Evolutionary conservation across 2,329 filamentous ascomycete species (phyloP).

Genomic region (Diaporthe caulivora): DNA sequence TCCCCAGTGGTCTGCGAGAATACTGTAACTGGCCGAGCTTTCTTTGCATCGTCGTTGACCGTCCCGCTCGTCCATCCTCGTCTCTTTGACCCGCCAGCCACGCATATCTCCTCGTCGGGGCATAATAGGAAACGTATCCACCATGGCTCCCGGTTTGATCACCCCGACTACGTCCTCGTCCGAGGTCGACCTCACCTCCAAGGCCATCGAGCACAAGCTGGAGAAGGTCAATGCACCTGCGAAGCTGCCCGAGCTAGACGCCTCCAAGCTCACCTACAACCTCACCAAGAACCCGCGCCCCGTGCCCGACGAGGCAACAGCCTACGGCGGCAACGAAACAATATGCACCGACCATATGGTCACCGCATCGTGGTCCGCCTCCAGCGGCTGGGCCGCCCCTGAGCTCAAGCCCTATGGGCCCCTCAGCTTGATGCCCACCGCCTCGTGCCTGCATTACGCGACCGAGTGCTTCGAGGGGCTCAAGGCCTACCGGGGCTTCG

Average conservation of each 20-base stretch:
- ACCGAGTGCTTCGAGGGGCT: slow-evolving; percentile 91
- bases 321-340: slow-evolving; percentile 62
- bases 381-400: slow-evolving; percentile 78
- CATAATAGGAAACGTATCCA: background rate
- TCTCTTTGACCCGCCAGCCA: background rate
- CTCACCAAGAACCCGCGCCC: slow-evolving; percentile 62
- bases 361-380: slow-evolving; percentile 74
- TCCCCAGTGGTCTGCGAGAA: background rate
- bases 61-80: background rate
- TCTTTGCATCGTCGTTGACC: background rate
- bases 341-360: slow-evolving; percentile 91
- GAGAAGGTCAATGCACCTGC: slow-evolving; percentile 47
- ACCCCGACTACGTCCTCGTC: slow-evolving; percentile 52
- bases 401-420: slow-evolving; percentile 83
- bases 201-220: slow-evolving; percentile 65
- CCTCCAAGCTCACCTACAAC: slow-evolving; percentile 71
- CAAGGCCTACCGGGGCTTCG: slow-evolving; percentile 84
- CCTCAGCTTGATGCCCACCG: slow-evolving; percentile 82
- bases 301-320: slow-evolving; percentile 64
- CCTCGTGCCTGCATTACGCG: slow-evolving; percentile 87
- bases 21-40: background rate
- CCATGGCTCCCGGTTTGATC: slow-evolving; percentile 48
- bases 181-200: slow-evolving; percentile 64
- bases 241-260: slow-evolving; percentile 67
- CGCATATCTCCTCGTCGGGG: background rate